Percentiles rank a stretch among this genome's conserved stretches.
phyloP scores from a whole-genome alignment of 768 basidiomycete genomes.

The Steccherinum ochraceum region DNA sequence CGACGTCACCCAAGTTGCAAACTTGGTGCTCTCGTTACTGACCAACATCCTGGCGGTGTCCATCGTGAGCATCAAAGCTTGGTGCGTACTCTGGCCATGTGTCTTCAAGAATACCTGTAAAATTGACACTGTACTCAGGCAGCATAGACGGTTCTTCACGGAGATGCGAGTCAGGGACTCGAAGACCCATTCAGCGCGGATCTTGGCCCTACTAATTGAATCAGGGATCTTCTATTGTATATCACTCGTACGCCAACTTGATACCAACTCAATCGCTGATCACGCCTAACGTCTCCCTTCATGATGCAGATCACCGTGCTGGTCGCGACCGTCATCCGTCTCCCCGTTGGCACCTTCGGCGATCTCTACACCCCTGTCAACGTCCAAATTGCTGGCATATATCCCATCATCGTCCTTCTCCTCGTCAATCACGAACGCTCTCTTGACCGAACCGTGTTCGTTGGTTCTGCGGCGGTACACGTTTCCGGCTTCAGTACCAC shows the following conservation, averaged over 20 bases:
- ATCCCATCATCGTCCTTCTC: constrained; percentile 2
- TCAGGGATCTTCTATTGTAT: constrained; percentile 4
- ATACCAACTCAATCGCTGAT: not conserved
- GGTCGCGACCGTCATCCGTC: not conserved
- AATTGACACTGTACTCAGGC: too few relatives aligned
- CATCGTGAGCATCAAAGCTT: constrained; percentile 1
- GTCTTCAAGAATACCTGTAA: too few relatives aligned
- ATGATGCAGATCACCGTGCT: not conserved
- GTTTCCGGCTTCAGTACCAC: not conserved
- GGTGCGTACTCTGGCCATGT: not conserved
- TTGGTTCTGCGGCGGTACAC: not conserved
- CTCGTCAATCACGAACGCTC: constrained; percentile 1
- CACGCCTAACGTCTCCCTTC: not conserved
- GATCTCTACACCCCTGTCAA: constrained; percentile 4
- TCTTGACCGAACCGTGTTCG: not conserved
- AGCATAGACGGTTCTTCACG: not conserved
- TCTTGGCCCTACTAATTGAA: constrained; percentile 3
- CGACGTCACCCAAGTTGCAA: constrained; percentile 1
- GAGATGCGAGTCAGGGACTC: not conserved
- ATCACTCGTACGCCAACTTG: not conserved
- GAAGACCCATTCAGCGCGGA: not conserved
- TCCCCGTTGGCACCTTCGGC: constrained; percentile 2
- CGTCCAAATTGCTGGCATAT: constrained; percentile 4
- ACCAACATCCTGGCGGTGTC: not conserved
- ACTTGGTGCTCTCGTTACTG: not conserved